Evolutionary conservation across 2,329 filamentous ascomycete genomes (phyloP).

Genomic region (Xylariaceae sp.): DNA sequence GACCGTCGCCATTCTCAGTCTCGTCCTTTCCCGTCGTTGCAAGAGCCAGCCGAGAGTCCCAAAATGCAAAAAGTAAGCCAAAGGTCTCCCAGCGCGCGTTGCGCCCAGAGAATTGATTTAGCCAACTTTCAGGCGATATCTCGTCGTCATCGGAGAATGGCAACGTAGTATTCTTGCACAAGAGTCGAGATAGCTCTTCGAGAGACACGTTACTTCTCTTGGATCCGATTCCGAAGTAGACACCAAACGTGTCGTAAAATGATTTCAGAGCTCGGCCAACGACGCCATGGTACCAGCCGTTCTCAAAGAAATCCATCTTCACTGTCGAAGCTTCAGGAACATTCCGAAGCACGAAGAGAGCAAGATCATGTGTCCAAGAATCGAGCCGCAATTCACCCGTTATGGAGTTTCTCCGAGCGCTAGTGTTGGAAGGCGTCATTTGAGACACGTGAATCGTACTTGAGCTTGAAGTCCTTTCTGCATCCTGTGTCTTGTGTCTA

Average conservation of each 20-base stretch:
- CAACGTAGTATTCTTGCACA: conserved; percentile 37
- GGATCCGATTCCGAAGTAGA: conserved; percentile 23
- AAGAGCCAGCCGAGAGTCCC: conserved; percentile 19
- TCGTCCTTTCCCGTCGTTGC: conserved; percentile 3
- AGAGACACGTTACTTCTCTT: background rate
- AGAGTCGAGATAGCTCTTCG: conserved; percentile 1
- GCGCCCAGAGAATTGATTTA: conserved; percentile 35
- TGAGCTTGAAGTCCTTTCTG: conserved; percentile 27
- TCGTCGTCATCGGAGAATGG: conserved; percentile 36
- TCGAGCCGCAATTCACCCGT: conserved; percentile 18
- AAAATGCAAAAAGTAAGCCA: conserved; percentile 35
- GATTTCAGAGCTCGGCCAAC: conserved; percentile 30
- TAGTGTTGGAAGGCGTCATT: conserved; percentile 8
- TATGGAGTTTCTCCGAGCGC: background rate
- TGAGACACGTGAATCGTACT: conserved; percentile 31
- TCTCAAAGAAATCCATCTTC: conserved; percentile 21
- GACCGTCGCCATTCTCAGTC: conserved; percentile 9
- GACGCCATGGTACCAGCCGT: conserved; percentile 32
- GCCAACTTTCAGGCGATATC: conserved; percentile 34
- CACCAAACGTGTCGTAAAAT: conserved; percentile 32
- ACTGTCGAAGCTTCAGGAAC: conserved; percentile 31
- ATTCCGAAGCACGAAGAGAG: conserved; percentile 34
- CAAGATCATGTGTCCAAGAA: conserved; percentile 33
- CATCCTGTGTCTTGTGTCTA: no score
- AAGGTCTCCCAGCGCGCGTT: conserved; percentile 42